Evolutionary conservation across 2,329 filamentous ascomycete genomes (phyloP), one percentile per base, ranked within the genome.

Genomic region (Alternaria incomplexa): DNA sequence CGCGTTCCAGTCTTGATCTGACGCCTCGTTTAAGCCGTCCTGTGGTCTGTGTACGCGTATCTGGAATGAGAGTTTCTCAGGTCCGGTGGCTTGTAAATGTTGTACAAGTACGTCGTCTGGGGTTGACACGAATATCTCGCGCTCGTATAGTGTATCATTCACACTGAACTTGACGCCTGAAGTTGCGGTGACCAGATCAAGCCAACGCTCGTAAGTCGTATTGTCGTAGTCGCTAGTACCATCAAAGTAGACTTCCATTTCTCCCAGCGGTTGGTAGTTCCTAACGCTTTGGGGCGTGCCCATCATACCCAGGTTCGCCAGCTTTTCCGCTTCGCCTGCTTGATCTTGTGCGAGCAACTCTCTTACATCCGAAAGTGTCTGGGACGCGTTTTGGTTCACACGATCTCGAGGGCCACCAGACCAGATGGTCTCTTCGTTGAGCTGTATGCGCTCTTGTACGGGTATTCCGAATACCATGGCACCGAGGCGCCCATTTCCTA

Each of bases 401-500:
- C 83, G 80, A 58, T 83, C 74, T 63, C 82, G 82, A 83, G 57
- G 63, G 22, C 67, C 65, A 56, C 68, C 68, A 25, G 65, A 68
- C 68, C 68, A 71, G 45, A 71, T 78, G 3, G 81, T 83, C 62
- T 85, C 82, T 64, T 85, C 83, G 53, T 85, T 85, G 26, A 85
- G 72, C 48, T 81, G 79, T 5, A 85, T 69, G 13, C 81, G 72
- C 62, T 85, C 84, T 5, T 76, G 82, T 28, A 74, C 68, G 5
- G 81, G 81, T 23, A 81, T 77, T 25, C 83, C 83, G 70, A 83
- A 82, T 10, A 85, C 72, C 82, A 85, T 84, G 13, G 75, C 79
- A 6, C 81, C 81, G 2, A 83, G 71, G 51, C 84, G 79, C 22
- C 84, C 84, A 67, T 86, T 86, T 10, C 84, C 84, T 52, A 86